Evolutionary conservation across 805 yeast genomes (phyloP).

Genomic region (Trichomonascus vanleenenianus): DNA sequence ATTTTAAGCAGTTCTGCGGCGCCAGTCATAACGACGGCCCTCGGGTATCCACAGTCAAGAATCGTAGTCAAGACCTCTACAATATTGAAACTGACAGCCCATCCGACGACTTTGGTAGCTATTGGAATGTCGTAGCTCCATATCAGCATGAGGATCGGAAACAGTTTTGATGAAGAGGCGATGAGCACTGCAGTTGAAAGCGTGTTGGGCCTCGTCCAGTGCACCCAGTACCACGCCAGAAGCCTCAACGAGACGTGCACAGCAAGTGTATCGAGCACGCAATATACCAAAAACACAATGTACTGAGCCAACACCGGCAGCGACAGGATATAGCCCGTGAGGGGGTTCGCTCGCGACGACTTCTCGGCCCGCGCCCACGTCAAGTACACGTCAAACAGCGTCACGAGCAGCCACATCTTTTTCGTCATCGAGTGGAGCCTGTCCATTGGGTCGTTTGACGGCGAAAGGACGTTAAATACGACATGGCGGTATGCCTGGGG

Average conservation of each 20-base stretch:
- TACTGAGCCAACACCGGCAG: conserved; percentile 32
- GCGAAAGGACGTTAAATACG: conserved; percentile 56
- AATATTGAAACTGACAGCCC: conserved; percentile 53
- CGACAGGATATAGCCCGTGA: conserved; percentile 15
- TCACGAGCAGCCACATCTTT: conserved; percentile 53
- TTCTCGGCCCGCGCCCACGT: conserved; percentile 89
- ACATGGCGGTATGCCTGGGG: conserved; percentile 77
- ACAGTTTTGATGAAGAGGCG: conserved; percentile 70
- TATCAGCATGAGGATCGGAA: conserved; percentile 87
- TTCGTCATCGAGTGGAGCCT: conserved; percentile 16
- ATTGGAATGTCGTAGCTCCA: conserved; percentile 93
- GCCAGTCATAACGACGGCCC: conserved; percentile 25
- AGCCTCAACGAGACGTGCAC: conserved; percentile 31
- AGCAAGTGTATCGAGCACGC: conserved; percentile 28
- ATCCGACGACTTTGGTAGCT: conserved; percentile 50
- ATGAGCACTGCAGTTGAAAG: conserved; percentile 64
- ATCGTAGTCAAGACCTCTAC: conserved; percentile 54
- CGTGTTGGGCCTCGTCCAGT: conserved; percentile 34
- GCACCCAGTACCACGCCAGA: conserved; percentile 27
- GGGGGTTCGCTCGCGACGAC: conserved; percentile 17
- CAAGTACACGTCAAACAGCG: conserved; percentile 81
- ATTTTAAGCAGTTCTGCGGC: conserved; percentile 14
- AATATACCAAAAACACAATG: conserved; percentile 28
- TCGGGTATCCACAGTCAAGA: conserved; percentile 28
- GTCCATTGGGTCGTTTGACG: conserved; percentile 9